Conservation (phyloP, 106 monocot species). For the Allium fistulosum region DNA sequence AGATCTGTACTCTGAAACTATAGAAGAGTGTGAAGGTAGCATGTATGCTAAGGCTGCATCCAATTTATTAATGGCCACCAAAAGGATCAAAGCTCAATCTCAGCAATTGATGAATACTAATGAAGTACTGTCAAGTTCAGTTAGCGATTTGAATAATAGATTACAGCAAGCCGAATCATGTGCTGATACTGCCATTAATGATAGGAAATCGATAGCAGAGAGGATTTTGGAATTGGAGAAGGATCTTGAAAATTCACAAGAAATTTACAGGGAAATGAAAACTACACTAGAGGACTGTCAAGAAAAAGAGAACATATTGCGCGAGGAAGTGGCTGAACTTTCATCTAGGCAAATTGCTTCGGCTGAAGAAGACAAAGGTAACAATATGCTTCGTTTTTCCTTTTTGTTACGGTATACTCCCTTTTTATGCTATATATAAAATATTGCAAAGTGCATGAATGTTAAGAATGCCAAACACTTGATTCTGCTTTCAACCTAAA, state of each 20-base stretch:
- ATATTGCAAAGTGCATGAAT: too few species aligned
- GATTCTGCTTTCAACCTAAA: too few species aligned
- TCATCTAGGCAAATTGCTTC: conserved; percentile 21
- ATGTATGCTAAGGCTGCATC: conserved; percentile 24
- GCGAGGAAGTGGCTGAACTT: conserved; percentile 45
- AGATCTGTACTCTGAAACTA: not conserved
- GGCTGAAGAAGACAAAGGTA: conserved; percentile 45
- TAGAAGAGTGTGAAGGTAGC: conserved; percentile 2
- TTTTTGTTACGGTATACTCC: not conserved
- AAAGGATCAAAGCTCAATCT: conserved; percentile 25
- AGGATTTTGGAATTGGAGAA: conserved; percentile 37
- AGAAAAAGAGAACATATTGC: conserved; percentile 28
- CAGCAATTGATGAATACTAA: conserved; percentile 34
- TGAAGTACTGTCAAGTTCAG: conserved; percentile 8
- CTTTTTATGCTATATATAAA: not conserved
- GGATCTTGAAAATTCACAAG: conserved; percentile 38
- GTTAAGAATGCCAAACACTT: too few species aligned
- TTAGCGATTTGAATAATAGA: conserved; percentile 35
- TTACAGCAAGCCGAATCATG: conserved; percentile 35
- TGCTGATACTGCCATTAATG: conserved; percentile 37
- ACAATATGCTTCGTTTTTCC: not conserved
- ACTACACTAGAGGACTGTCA: conserved; percentile 41
- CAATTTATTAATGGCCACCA: conserved; percentile 28
- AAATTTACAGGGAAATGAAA: conserved; percentile 41
- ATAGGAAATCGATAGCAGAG: conserved; percentile 26